Evolutionary conservation across 805 yeast species (phyloP).

Genomic region (Komagataella pseudopastoris): DNA sequence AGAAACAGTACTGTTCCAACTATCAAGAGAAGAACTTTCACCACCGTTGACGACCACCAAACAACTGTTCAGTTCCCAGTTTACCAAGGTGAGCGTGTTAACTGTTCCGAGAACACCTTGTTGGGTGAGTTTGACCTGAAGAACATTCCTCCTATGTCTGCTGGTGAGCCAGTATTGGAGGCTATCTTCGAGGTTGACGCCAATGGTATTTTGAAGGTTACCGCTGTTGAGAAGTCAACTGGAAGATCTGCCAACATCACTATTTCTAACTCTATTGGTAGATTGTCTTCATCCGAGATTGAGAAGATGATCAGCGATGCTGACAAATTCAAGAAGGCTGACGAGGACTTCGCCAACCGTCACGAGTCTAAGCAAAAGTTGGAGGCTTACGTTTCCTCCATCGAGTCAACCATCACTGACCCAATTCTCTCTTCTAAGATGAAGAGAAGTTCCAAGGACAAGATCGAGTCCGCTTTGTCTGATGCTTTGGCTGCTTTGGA

Average conservation of each 20-base stretch:
- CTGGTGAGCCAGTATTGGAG: slow-evolving; percentile 99
- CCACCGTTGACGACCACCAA: slow-evolving; percentile 97
- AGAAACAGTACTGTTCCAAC: slow-evolving; percentile 99
- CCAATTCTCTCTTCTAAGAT: slow-evolving; percentile 95
- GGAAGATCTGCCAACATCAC: slow-evolving; percentile 98
- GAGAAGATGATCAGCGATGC: slow-evolving; percentile 99
- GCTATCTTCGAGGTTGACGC: slow-evolving; percentile 99
- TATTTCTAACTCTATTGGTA: slow-evolving; percentile 97
- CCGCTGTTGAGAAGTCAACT: slow-evolving; percentile 96
- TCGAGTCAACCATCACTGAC: slow-evolving; percentile 94
- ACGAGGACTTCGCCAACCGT: slow-evolving; percentile 98
- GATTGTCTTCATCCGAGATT: slow-evolving; percentile 91
- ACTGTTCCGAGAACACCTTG: slow-evolving; percentile 93
- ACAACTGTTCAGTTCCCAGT: slow-evolving; percentile 98
- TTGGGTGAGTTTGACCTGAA: slow-evolving; percentile 98
- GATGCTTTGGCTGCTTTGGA: slow-evolving; percentile 97
- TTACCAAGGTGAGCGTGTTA: slow-evolving; percentile 99
- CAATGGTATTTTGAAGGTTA: slow-evolving; percentile 98
- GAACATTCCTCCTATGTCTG: slow-evolving; percentile 96
- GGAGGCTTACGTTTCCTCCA: slow-evolving; percentile 94
- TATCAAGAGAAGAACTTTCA: slow-evolving; percentile 96
- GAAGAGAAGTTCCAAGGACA: slow-evolving; percentile 94
- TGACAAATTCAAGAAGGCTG: slow-evolving; percentile 97
- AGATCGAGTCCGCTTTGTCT: slow-evolving; percentile 94
- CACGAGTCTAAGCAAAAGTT: slow-evolving; percentile 99